Evolutionary conservation across 2,329 filamentous ascomycete species (phyloP), one percentile per base, ranked within the genome.

Genomic region (Fusarium abutilonis): DNA sequence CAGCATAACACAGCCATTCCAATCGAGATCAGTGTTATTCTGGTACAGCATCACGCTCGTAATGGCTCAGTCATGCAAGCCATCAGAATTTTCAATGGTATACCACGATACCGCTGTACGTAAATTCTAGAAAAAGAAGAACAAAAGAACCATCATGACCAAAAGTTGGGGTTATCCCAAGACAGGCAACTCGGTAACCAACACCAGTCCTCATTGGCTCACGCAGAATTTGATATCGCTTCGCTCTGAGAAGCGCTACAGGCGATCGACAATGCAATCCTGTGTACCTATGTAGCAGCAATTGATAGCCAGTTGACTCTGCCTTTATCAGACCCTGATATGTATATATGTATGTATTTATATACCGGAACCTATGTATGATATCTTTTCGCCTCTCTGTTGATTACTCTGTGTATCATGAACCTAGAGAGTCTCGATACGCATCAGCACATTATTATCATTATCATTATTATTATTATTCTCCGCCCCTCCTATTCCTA

Each of bases 121-220:
- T 26, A 53, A 35, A 29, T 21, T 11, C 56, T 42, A 49, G 50
- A 56, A 60, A 64, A 17, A 46, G 55, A 41, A 45, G 55, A 64
- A 50, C 41, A 62, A 64, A 62, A 64, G 43, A 52, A 34, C 46
- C 58, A 35, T 26, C 31, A 34, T 31, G 19, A 9, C 15, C 36
- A 52, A 49, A 61, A 43, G 46, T 32, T 32, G 38, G 34, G 43
- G 43, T 65, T 64, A 64, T 58, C 56, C 62, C 61, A 23, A 58
- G 61, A 64, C 56, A 51, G 62, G 62, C 61, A 64, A 63, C 56
- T 64, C 56, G 62, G 62, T 63, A 63, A 52, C 23, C 36, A 56
- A 39, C 23, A 23, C 34, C 46, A 46, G n/a, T 14, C 32, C 44
- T 17, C 17, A 63, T 63, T 64, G 61, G 61, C 29, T 19, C 36